Base-by-base conservation (phyloP, 202 grass and related monocot species). In the Hordeum pubiflorum region DNA sequence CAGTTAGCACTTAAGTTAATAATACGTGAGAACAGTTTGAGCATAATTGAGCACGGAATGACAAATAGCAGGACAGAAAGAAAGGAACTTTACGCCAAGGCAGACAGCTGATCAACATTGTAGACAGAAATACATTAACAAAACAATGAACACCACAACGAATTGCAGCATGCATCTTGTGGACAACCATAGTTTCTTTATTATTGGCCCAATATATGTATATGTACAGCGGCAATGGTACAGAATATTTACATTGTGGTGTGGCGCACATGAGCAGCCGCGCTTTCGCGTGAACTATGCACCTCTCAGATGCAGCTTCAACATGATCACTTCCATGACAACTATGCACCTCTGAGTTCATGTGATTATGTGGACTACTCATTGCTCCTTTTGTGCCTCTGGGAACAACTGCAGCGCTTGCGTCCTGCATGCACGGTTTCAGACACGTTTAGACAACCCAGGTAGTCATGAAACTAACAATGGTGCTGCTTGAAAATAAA, bases 361-460 rank as follows among this genome's bases (percentile, higher is more conserved):
- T 76, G 69, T 36, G 69, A 23, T 60, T 6, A 10, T 62, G 72
- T 57, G 75, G 27, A 79, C 29, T 36, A 76, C 68, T 94, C 89
- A 73, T n/a, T 73, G 26, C 36, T 91, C 92, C 15, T 94, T 94
- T 20, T 77, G 78, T 40, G 39, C 39, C 20, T 43, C 63, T 38
- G 92, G 84, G 84, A 94, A 91, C 24, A 91, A 79, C 17, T 85
- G 73, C 36, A 94, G 84, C 40, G 81, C 78, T 79, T 85, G 82
- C 4, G 78, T 87, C 86, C 92, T 94, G 86, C 46, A 87, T 13
- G 69, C 10, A 69, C 12, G 83, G 21, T 64, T 72, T 64, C 69
- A 88, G 22, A 82, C 36, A 72, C 17, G 48, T 37, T 73, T 36
- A 7, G 74, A 59, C 57, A 14, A 17, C 82, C 31, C 48, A 44